phyloP scores from a whole-genome alignment of 352 stramenopile genomes.

The Phytopythium boreale region DNA sequence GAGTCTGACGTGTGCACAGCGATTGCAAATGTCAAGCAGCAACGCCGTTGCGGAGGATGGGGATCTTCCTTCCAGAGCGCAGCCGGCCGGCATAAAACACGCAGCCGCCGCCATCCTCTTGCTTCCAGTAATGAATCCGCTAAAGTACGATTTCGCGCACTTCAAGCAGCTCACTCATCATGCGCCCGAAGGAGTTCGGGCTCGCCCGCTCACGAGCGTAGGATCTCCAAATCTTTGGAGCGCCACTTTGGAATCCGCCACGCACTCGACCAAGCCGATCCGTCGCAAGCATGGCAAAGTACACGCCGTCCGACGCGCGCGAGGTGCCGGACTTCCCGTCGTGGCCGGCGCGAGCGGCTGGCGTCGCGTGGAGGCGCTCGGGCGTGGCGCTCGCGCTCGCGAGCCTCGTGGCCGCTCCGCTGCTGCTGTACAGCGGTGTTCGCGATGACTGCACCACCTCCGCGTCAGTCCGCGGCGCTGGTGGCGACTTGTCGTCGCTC shows the following conservation, averaged over 20 bases:
- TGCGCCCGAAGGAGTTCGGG: not conserved
- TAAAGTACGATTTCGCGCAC: not conserved
- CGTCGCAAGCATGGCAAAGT: not conserved
- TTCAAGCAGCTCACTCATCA: slow-evolving; percentile 6
- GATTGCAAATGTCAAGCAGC: not conserved
- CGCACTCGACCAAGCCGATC: not conserved
- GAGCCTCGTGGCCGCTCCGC: slow-evolving; percentile 15
- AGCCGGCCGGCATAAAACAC: not conserved
- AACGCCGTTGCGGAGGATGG: not conserved
- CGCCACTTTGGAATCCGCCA: slow-evolving; percentile 1
- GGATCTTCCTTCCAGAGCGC: not conserved
- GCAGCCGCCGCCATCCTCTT: not conserved
- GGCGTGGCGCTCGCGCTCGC: slow-evolving; percentile 12
- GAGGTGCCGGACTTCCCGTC: slow-evolving; percentile 5
- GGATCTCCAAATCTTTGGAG: not conserved
- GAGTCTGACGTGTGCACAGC: not conserved
- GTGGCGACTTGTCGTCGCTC: not conserved
- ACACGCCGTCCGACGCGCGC: slow-evolving; percentile 1
- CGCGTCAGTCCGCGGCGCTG: not conserved
- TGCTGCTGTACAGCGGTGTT: slow-evolving; percentile 18
- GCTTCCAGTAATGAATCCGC: not conserved
- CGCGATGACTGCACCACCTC: slow-evolving; percentile 3
- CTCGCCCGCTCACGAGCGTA: not conserved
- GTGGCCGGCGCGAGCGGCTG: not conserved
- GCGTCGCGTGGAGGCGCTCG: not conserved